Base-by-base conservation (phyloP, 805 yeast species). In the Ogataea parapolymorpha region DNA sequence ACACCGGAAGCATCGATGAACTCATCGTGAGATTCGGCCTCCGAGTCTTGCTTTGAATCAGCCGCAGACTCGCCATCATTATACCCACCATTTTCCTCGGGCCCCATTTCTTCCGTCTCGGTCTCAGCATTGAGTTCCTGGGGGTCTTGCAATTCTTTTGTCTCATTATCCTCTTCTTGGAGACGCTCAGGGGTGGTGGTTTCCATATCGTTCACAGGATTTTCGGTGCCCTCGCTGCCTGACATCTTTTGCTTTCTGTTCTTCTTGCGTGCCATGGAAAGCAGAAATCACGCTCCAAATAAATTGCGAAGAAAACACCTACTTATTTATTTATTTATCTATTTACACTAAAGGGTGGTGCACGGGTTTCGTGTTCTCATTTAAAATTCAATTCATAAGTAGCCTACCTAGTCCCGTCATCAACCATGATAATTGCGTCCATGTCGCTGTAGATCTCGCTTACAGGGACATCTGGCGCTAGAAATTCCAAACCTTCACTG, bases 401-500 rank as follows among this genome's bases (percentile, higher is more conserved):
- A 30, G 20, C 13, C 32, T 38, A 38, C 32, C 36, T 38, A 38
- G 35, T 35, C 13, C 30, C 29, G 29, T 37, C 32, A 12, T 29
- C 24, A 41, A 35, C 31, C 37, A 43, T 26, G 12, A 46, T 35
- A 5, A 46, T 26, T 26, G 31, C 39, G 13, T 40, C 45, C 20
- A 27, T 16, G 17, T 44, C 37, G 38, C 43, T 44, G 37, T 44
- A 41, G 16, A 41, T 29, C 25, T 37, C 45, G 22, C 29, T 32
- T 23, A 41, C 35, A 11, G 15, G 32, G 8, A 39, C 28, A 6
- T 22, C 35, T 5, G 48, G 48, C 11, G 44, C 48, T 38, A 35
- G 29, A 37, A 48, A 42, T 25, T 43, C 50, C 24, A 46, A 20
- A 16, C 40, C 48, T 7, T 35, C 49, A 15, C 44, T 39, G 12